Evolutionary conservation across 2,329 filamentous ascomycete genomes (phyloP).

Genomic region (Clarireedia paspali): DNA sequence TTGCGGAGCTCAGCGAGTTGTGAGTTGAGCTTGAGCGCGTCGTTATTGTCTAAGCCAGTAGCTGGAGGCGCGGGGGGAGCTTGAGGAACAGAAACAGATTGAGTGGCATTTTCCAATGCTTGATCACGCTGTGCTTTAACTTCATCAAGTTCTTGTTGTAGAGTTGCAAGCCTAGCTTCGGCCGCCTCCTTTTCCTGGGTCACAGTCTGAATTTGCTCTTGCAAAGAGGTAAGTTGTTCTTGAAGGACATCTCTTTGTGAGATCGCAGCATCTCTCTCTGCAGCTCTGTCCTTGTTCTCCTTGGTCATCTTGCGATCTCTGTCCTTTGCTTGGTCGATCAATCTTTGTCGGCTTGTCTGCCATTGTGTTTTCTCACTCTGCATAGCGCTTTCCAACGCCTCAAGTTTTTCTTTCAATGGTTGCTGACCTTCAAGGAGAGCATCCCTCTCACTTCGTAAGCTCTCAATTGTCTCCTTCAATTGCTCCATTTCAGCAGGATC

Average conservation of each 20-base stretch:
- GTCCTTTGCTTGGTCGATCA: constrained; percentile 58
- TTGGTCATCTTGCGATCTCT: constrained; percentile 45
- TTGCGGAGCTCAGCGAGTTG: constrained; percentile 43
- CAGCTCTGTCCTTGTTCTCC: constrained; percentile 45
- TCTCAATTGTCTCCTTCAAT: constrained; percentile 69
- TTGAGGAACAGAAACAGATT: constrained; percentile 19
- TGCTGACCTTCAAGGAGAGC: constrained; percentile 30
- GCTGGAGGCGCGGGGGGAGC: constrained; percentile 34
- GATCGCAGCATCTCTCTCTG: constrained; percentile 33
- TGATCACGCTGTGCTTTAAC: constrained; percentile 39
- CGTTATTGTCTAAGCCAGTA: constrained; percentile 44
- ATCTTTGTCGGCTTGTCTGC: constrained; percentile 42
- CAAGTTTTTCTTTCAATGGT: constrained; percentile 45
- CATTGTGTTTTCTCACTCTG: constrained; percentile 48
- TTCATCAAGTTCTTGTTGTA: constrained; percentile 35
- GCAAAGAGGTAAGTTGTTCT: constrained; percentile 32
- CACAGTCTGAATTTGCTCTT: constrained; percentile 41
- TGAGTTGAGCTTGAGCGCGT: constrained; percentile 42
- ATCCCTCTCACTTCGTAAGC: constrained; percentile 58
- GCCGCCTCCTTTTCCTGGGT: constrained; percentile 30
- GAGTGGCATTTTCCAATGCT: constrained; percentile 26
- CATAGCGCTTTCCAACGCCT: constrained; percentile 44
- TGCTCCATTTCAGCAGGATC: constrained; percentile 90
- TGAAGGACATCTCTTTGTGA: constrained; percentile 36
- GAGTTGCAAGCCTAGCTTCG: constrained; percentile 29